These are phyloP conservation scores for Heliophila coronopifolia DNA, from an alignment of 441 rosid genomes.

Conservation along the genomic window DNA sequence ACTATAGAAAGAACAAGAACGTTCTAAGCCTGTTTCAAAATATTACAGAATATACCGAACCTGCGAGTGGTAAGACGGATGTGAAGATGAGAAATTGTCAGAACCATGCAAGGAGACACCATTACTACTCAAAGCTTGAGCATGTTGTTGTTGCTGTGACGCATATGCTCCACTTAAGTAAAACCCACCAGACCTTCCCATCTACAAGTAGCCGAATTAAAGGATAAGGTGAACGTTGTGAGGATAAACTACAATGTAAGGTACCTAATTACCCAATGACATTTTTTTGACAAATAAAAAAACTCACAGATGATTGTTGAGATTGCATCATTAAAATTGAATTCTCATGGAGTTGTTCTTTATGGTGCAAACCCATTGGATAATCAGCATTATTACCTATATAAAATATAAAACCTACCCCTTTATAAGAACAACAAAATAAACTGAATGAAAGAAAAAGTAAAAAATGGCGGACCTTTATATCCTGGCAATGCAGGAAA, in stretches of 20 bases:
- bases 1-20: too few species aligned
- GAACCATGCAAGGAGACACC: too few species aligned
- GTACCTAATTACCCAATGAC: too few species aligned
- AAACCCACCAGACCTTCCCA: conserved; percentile 87
- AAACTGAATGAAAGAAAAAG: conserved; percentile 11
- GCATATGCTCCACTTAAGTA: conserved; percentile 70
- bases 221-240: too few species aligned
- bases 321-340: conserved; percentile 93
- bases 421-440: too few species aligned
- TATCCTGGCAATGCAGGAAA: conserved; percentile 98
- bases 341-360: conserved; percentile 93
- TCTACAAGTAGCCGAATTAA: conserved; percentile 52
- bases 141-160: conserved; percentile 80
- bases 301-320: conserved; percentile 88
- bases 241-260: too few species aligned
- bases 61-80: too few species aligned
- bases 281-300: too few species aligned
- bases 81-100: conserved; percentile 46
- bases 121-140: conserved; percentile 60
- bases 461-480: conserved; percentile 58
- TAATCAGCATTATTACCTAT: conserved; percentile 93
- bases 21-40: too few species aligned
- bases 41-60: too few species aligned
- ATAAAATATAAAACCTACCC: conserved; percentile 40
- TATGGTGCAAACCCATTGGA: conserved; percentile 83